Conservation (phyloP, 1,284 basidiomycete genomes). For the Pseudozyma flocculosa region DNA sequence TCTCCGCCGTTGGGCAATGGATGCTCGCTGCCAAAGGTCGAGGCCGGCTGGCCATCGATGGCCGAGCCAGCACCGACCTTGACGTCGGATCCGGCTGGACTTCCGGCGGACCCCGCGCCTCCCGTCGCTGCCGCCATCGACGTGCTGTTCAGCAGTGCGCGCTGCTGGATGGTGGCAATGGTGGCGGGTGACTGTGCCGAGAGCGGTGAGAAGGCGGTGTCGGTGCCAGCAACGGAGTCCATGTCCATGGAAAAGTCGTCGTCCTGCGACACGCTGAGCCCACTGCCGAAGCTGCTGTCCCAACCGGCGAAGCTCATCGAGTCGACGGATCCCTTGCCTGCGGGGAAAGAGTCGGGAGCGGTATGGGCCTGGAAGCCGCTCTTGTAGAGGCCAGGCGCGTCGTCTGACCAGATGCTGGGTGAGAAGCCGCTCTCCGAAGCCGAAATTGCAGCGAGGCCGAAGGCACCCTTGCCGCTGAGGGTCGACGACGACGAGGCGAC, state of each 20-base stretch:
- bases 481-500: neutral
- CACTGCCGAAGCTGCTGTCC: constrained; percentile 20
- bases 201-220: constrained; percentile 28
- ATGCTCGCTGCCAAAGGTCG: constrained; percentile 11
- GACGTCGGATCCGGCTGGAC: constrained; percentile 27
- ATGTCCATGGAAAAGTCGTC: constrained; percentile 34
- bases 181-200: constrained; percentile 32
- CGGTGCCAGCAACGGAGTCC: constrained; percentile 31
- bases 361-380: neutral
- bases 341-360: constrained; percentile 2
- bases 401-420: constrained; percentile 27
- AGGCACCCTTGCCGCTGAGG: neutral
- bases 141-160: neutral
- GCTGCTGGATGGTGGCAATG: neutral
- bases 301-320: constrained; percentile 27
- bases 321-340: constrained; percentile 4
- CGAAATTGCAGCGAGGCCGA: neutral
- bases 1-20: constrained; percentile 30
- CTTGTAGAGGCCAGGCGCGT: constrained; percentile 8
- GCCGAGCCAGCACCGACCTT: constrained; percentile 18
- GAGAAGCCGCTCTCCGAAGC: constrained; percentile 6
- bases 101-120: neutral
- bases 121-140: neutral
- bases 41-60: neutral
- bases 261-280: constrained; percentile 11